Conservation (phyloP, 441 rosid genomes). For the Gossypium trilobum region DNA sequence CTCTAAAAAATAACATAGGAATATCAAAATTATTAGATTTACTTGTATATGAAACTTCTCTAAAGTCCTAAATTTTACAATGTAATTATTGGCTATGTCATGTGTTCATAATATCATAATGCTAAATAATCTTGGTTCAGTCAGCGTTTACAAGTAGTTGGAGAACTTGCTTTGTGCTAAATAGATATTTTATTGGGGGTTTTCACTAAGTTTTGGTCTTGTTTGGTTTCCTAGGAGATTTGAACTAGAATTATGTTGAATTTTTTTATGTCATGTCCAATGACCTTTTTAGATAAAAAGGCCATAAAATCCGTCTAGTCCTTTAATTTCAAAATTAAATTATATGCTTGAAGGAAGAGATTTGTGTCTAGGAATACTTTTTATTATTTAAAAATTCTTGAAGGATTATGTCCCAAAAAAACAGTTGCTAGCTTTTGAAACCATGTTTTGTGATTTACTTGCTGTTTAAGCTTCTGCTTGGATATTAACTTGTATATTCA, state of each 20-base stretch:
- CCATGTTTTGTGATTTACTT: not conserved
- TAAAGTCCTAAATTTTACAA: not conserved
- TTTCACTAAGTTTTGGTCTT: not conserved
- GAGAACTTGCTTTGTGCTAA: not conserved
- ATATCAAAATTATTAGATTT: too few relatives aligned
- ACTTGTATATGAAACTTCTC: not conserved
- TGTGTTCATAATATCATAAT: not conserved
- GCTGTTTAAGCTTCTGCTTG: slow-evolving; percentile 8
- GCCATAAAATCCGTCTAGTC: not conserved
- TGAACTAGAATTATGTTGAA: slow-evolving; percentile 4
- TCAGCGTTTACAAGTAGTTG: not conserved
- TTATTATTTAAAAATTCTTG: not conserved
- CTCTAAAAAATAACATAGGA: too few relatives aligned
- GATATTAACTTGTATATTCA: slow-evolving; percentile 17
- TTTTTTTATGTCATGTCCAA: not conserved
- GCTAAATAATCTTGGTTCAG: not conserved
- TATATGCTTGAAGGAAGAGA: not conserved
- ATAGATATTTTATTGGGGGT: not conserved
- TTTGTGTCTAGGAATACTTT: not conserved
- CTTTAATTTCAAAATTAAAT: slow-evolving; percentile 1
- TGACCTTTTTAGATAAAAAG: not conserved
- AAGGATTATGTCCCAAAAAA: not conserved
- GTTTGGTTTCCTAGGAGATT: slow-evolving; percentile 6
- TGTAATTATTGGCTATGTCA: not conserved
- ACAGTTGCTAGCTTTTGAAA: not conserved